Evolutionary conservation across 2,329 filamentous ascomycete species (phyloP), one percentile per base, ranked within the genome.

Genomic region (Ascosphaera pollenicola): DNA sequence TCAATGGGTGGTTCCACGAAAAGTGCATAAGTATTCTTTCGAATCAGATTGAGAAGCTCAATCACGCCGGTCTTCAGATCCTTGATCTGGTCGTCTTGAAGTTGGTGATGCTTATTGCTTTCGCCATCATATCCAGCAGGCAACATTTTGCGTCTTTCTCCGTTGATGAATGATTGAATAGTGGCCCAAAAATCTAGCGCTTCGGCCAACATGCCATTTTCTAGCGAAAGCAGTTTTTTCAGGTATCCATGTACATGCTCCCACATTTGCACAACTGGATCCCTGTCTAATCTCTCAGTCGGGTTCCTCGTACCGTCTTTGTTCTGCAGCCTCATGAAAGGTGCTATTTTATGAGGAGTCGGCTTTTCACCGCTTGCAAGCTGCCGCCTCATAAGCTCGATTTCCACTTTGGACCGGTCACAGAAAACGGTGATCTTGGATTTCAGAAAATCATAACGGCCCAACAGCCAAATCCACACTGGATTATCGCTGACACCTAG

Each of bases 401-500:
- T 84, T 56, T 98, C 87, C 15, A 92, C 73, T 53, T 79, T 81
- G 39, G 79, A 77, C n/a, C 84, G 74, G 45, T 95, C 84, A 39
- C 83, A 82, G 11, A 76, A 78, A 0, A 70, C 65, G 34, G 73
- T 71, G 39, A 95, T 87, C 53, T 81, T 91, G 46, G 75, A 75
- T 57, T 89, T 94, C 41, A 98, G 66, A 51, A 85, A 76, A 46
- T 93, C 82, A 52, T 85, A 91, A 36, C 82, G 75, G 51, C 83
- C 93, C 40, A 87, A 64, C 18, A 98, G 71, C 85, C 89, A 98
- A 8, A 91, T 70, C 81, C 82, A 93, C 44, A 98, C 92, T 1
- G 89, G 89, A 49, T 92, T 98, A 43, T 95, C 84, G 8, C 92
- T 79, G 2, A 93, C 84, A 5, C 89, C 91, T 16, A 98, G 65